Evolutionary conservation across 2,329 filamentous ascomycete species (phyloP).

Genomic region (Alternaria angustiovoidea): DNA sequence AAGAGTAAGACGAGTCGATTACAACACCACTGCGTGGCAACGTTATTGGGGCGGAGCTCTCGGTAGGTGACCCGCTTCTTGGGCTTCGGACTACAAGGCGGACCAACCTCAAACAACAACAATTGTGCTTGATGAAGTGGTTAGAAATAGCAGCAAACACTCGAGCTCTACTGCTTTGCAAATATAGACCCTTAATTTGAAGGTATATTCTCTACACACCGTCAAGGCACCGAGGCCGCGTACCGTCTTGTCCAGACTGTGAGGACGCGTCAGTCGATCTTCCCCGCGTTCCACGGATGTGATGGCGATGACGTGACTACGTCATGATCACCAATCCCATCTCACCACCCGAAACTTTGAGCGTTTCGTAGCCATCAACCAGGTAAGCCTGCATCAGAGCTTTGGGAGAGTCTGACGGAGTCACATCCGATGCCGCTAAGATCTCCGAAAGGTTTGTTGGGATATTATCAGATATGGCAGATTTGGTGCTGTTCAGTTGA

Average conservation of each 20-base stretch:
- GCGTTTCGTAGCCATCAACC: background rate
- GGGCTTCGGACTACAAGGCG: conserved; percentile 12
- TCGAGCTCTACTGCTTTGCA: background rate
- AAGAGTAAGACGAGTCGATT: conserved; percentile 38
- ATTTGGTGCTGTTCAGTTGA: background rate
- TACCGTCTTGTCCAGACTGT: conserved; percentile 19
- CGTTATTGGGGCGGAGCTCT: conserved; percentile 19
- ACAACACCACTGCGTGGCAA: conserved; percentile 38
- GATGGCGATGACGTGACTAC: conserved; percentile 6
- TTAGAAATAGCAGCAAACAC: background rate
- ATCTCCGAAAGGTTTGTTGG: background rate
- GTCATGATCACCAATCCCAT: conserved; percentile 6
- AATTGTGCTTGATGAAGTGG: background rate
- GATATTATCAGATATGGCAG: background rate
- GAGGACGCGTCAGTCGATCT: conserved; percentile 23
- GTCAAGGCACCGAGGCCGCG: conserved; percentile 9
- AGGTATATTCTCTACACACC: background rate
- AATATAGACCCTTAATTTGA: background rate
- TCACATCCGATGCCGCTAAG: background rate
- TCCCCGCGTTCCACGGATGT: conserved; percentile 11
- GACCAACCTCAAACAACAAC: conserved; percentile 14
- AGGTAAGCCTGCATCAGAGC: background rate
- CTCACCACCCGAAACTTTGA: conserved; percentile 4
- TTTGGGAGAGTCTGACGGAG: background rate
- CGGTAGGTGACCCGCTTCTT: conserved; percentile 8